A percentile compares a stretch with the other conserved stretches of the same genome.
Evolutionary conservation across 169 alveolate genomes (phyloP).

Genomic region (Cryptosporidium parvum): DNA sequence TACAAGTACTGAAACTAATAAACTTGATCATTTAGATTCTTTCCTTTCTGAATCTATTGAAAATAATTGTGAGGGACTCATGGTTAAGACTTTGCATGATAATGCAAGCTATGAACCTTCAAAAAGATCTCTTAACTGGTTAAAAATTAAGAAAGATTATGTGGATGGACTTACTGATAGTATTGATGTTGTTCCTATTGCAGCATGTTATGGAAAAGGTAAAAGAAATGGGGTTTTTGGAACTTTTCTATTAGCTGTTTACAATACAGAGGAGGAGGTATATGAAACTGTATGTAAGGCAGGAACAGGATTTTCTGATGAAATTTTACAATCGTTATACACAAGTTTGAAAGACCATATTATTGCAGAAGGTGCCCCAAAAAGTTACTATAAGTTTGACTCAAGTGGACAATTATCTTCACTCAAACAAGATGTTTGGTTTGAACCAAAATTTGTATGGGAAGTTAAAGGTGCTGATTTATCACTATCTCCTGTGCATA

Average conservation of each 20-base stretch:
- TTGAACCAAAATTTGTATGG: slow-evolving; percentile 95
- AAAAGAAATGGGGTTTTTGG: slow-evolving; percentile 96
- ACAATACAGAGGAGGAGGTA: slow-evolving; percentile 93
- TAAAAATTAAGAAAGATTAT: slow-evolving; percentile 98
- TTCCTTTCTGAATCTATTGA: slow-evolving; percentile 87
- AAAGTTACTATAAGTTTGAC: slow-evolving; percentile 77
- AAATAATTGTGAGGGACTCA: slow-evolving; percentile 97
- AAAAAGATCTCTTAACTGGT: slow-evolving; percentile 98
- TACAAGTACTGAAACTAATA: slow-evolving; percentile 82
- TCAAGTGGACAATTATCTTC: slow-evolving; percentile 80
- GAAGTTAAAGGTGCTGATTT: slow-evolving; percentile 98
- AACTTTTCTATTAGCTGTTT: slow-evolving; percentile 95
- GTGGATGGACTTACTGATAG: slow-evolving; percentile 96
- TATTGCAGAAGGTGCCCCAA: slow-evolving; percentile 78
- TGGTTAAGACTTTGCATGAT: slow-evolving; percentile 95
- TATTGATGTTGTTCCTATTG: slow-evolving; percentile 98
- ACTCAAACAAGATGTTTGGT: slow-evolving; percentile 88
- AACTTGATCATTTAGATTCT: slow-evolving; percentile 85
- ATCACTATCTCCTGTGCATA: slow-evolving; percentile 95
- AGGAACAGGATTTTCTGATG: slow-evolving; percentile 97
- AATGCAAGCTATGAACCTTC: slow-evolving; percentile 98
- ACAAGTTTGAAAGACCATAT: slow-evolving; percentile 87
- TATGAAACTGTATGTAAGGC: slow-evolving; percentile 95
- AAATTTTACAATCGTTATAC: slow-evolving; percentile 86
- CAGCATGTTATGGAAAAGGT: slow-evolving; percentile 96